Base-by-base conservation (phyloP, 2,329 filamentous ascomycete genomes). In the Hypoxylon sp. region DNA sequence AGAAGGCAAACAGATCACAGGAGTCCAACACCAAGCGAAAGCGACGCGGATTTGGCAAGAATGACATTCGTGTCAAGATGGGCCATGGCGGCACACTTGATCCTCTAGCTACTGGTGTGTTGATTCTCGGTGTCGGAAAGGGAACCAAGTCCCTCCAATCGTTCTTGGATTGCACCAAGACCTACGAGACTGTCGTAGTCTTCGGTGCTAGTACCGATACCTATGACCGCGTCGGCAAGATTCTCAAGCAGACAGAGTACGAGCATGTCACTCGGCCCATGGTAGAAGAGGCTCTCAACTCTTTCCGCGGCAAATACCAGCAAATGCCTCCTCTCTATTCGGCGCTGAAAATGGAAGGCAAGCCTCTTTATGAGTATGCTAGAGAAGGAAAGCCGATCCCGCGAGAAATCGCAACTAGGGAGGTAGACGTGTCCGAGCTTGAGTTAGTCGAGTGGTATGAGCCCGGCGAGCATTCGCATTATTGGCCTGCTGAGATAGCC, bases 61-160 rank as follows among this genome's bases (percentile, higher is more conserved):
- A 80, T 62, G 76, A 80, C 1, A 69, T 87, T 4, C 83, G 90
- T 56, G 87, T 97, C 62, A 99, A 97, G 77, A 89, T 97, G 66
- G 94, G 94, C 23, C 94, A 99, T 74, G 94, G 94, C 54, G 94
- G 94, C 31, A 99, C 94, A 1, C 81, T 99, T 12, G 94, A 99
- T 67, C 94, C 94, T 17, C 81, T 97, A 64, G 94, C 94, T 6
- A 96, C 92, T 1, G 94, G 94, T 34, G 90, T 99, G 16, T 81
- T 99, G 38, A 91, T 97, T 57, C 79, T 94, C 5, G 94, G 93
- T 47, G 80, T 97, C 42, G 94, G 93, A 25, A 85, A 82, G 51
- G 94, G 90, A 27, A 99, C 94, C 46, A 99, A 97, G 72, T 76
- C 81, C 9, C 80, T 99, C 1, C 77, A 82, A 29, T 77, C 84